Evolutionary conservation across 306 rosid genomes (phyloP).

Genomic region (Malus orientalis): DNA sequence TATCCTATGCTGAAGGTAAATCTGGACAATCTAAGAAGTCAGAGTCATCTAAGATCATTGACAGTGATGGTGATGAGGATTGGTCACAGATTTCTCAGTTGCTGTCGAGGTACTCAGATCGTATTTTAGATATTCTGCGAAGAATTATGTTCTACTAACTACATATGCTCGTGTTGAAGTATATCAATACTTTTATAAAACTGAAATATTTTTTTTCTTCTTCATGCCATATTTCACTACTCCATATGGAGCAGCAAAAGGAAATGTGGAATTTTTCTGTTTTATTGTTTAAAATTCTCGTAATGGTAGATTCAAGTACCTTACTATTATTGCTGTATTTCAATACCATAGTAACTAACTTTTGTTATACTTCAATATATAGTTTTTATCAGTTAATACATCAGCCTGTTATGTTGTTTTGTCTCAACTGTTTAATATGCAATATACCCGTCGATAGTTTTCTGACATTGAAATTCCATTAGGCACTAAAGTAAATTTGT

Average conservation of each 20-base stretch:
- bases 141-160: background rate
- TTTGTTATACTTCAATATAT: no score
- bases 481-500: no score
- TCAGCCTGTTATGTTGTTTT: no score
- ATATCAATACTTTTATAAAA: no score
- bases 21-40: slow-evolving; percentile 28
- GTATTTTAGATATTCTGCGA: background rate
- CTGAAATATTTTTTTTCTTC: no score
- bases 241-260: no score
- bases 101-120: slow-evolving; percentile 48
- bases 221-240: no score
- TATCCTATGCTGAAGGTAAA: slow-evolving; percentile 30
- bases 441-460: no score
- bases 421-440: no score
- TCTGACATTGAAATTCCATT: no score
- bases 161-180: no score
- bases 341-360: background rate
- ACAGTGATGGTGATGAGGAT: slow-evolving; percentile 46
- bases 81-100: slow-evolving; percentile 59
- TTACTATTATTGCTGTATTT: background rate
- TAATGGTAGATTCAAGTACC: background rate
- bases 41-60: slow-evolving; percentile 33
- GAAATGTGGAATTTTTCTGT: background rate
- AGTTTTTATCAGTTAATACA: no score
- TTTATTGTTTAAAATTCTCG: background rate